Conservation (phyloP, 2,329 filamentous ascomycete genomes). For the Gaeumannomyces tritici region DNA sequence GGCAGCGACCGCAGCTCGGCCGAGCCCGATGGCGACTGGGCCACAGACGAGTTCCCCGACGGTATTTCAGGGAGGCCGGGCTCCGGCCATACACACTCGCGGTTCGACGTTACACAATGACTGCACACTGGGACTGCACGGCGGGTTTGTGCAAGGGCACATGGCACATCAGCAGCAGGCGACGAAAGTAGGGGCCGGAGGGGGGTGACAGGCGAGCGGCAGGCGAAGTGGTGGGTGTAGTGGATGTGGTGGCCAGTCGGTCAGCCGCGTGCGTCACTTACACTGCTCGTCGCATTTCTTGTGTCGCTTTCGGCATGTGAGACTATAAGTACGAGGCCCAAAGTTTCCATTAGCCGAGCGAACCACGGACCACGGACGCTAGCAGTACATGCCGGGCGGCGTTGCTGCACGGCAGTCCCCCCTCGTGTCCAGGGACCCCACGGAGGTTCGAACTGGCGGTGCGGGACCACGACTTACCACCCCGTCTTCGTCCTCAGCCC, state of each 20-base stretch:
- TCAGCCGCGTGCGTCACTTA: not conserved
- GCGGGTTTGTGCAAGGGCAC: not conserved
- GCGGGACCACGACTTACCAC: conserved; percentile 17
- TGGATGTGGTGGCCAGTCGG: not conserved
- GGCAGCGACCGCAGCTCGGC: not conserved
- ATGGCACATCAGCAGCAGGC: not conserved
- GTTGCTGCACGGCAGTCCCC: not conserved
- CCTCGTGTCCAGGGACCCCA: conserved; percentile 7
- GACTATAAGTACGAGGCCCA: not conserved
- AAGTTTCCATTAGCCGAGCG: not conserved
- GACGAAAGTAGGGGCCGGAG: not conserved
- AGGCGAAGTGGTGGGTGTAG: too few relatives aligned
- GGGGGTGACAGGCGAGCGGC: too few relatives aligned
- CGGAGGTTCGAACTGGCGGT: not conserved
- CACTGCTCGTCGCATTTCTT: conserved; percentile 38
- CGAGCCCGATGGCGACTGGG: not conserved
- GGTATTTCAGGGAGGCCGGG: not conserved
- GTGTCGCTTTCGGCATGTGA: conserved; percentile 32
- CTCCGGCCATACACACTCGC: conserved; percentile 11
- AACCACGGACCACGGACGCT: not conserved
- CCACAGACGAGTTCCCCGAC: not conserved
- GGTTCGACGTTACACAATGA: not conserved
- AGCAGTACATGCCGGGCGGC: not conserved
- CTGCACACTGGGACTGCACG: conserved; percentile 3
- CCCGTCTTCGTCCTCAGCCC: conserved; percentile 33